phyloP scores from a whole-genome alignment of 306 rosid species.

The Potentilla sterilis region DNA sequence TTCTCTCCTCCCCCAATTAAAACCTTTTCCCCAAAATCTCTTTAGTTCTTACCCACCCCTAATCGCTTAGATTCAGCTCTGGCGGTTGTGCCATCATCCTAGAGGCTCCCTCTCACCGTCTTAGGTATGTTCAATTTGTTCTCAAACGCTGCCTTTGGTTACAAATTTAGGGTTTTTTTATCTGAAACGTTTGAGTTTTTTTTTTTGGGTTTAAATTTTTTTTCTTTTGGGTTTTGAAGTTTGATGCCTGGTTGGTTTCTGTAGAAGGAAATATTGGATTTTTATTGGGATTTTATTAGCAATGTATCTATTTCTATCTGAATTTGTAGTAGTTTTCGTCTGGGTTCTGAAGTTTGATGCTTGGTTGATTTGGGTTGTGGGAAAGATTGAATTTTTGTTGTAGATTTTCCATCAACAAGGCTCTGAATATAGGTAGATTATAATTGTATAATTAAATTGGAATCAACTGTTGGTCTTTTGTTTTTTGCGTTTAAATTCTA shows the following conservation, averaged over 20 bases:
- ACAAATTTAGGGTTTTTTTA: background rate
- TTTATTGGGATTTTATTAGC: constrained; percentile 16
- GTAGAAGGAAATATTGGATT: background rate
- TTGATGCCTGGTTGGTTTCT: background rate
- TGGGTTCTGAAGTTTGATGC: background rate
- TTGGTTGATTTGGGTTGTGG: background rate
- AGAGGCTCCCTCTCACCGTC: background rate
- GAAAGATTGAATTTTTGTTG: constrained; percentile 16
- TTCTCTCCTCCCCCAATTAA: background rate
- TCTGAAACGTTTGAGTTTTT: background rate
- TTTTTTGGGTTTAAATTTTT: background rate
- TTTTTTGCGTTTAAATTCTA: background rate
- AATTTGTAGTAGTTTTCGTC: background rate
- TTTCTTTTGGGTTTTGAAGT: background rate
- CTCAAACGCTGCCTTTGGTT: background rate
- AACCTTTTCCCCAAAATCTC: background rate
- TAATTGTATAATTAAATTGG: background rate
- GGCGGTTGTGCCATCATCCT: background rate
- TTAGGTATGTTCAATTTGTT: background rate
- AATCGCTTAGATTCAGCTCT: background rate
- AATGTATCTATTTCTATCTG: constrained; percentile 8
- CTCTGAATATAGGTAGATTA: background rate
- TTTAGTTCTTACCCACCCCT: background rate
- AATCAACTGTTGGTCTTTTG: background rate
- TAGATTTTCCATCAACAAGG: constrained; percentile 11